Evolutionary conservation across 805 yeast species (phyloP), one percentile per base, ranked within the genome.

Genomic region (Ogataea nonfermentans): DNA sequence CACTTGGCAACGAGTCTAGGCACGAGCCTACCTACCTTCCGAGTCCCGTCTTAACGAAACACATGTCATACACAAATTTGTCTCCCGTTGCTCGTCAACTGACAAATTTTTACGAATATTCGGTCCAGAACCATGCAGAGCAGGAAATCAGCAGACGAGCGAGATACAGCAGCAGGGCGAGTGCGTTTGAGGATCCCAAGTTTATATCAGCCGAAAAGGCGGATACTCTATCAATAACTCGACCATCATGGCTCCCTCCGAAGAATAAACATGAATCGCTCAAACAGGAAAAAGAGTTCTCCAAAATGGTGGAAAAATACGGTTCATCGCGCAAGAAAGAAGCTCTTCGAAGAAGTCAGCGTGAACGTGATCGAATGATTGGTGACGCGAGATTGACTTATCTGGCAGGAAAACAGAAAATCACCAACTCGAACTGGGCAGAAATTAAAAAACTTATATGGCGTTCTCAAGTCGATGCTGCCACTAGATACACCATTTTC

Each of bases 171-270:
- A 60, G 55, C 32, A 52, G 56, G 13, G 56, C 55, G 11, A 54
- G 59, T 14, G 72, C 72, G 3, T 56, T 81, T 44, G 89, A 82
- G 38, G 87, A 82, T 56, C 60, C 78, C 44, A 61, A 67, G 34
- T 61, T 84, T 24, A 72, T 83, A 1, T 81, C 88, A 1, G 72
- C 68, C 1, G 84, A 81, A 51, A 82, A 82, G 49, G 55, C 79
- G 25, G 70, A 68, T 16, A 59, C 63, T 9, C 59, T 81, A 25
- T 72, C 81, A 36, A 78, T 76, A 30, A 73, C 87, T 1, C 68
- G 90, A 49, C 90, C 90, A 3, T 72, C 78, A 35, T 79, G 86
- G 74, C 57, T 81, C 31, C 90, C 90, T 5, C 88, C 88, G 5
- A 82, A 82, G 55, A 65, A 68, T 27, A 53, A 62, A 3, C 56